Evolutionary conservation across 2,329 filamentous ascomycete genomes (phyloP).

Genomic region (Sporothrix euskadiensis): DNA sequence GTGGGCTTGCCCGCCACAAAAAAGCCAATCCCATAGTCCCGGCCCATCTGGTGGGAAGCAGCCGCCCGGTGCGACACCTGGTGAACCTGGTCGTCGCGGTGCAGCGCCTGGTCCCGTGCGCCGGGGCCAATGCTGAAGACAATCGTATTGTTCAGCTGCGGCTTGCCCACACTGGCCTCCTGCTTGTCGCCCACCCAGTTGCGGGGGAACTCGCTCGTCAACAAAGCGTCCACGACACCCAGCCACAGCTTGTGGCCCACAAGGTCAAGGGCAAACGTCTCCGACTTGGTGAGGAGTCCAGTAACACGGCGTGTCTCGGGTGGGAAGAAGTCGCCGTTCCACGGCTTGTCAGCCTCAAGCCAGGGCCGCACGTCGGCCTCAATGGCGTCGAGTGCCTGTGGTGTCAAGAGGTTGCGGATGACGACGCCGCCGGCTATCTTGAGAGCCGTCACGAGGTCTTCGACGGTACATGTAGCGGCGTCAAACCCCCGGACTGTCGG

Average conservation of each 20-base stretch:
- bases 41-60: slow-evolving; percentile 30
- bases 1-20: slow-evolving; percentile 40
- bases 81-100: slow-evolving; percentile 37
- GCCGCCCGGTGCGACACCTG: slow-evolving; percentile 32
- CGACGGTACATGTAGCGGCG: neutral
- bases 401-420: neutral
- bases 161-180: slow-evolving; percentile 15
- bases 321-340: slow-evolving; percentile 28
- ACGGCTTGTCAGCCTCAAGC: slow-evolving; percentile 18
- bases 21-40: slow-evolving; percentile 37
- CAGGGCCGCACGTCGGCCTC: slow-evolving; percentile 23
- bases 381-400: slow-evolving; percentile 4
- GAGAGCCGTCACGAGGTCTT: slow-evolving; percentile 10
- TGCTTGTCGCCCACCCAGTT: slow-evolving; percentile 23
- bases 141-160: slow-evolving; percentile 39
- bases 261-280: slow-evolving; percentile 7
- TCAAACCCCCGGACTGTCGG: neutral
- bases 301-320: slow-evolving; percentile 24
- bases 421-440: slow-evolving; percentile 21
- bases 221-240: neutral
- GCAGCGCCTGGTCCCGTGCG: slow-evolving; percentile 32
- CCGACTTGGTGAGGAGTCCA: slow-evolving; percentile 21
- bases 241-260: slow-evolving; percentile 23
- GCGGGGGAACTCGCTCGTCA: slow-evolving; percentile 4
- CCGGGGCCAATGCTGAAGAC: slow-evolving; percentile 36